These are phyloP conservation scores for Geosmithia flava DNA, from an alignment of 2,329 filamentous ascomycete species.

Conservation along the genomic window DNA sequence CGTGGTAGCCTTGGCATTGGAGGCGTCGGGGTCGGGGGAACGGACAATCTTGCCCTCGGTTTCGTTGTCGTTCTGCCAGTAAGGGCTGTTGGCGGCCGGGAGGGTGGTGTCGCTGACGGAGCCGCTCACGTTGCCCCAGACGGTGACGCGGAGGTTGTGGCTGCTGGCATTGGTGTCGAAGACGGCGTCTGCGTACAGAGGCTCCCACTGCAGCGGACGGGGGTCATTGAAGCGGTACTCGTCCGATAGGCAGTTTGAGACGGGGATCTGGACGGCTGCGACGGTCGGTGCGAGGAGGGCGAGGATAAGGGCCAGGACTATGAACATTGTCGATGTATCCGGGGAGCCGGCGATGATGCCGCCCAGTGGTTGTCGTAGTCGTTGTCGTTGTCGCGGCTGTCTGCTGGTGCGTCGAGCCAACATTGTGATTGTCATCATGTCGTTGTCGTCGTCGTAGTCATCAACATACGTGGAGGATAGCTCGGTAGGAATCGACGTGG, in stretches of 20 bases:
- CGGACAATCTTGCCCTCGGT: conserved; percentile 68
- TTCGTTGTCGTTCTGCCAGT: conserved; percentile 48
- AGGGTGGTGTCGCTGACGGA: conserved; percentile 43
- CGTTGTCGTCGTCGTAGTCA: neutral
- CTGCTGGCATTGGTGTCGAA: conserved; percentile 51
- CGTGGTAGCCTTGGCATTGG: conserved; percentile 54
- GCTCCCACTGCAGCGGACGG: conserved; percentile 64
- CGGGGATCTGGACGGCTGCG: conserved; percentile 57
- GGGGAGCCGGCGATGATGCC: neutral
- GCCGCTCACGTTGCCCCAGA: conserved; percentile 88
- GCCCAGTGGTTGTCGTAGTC: neutral
- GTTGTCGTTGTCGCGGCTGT: neutral
- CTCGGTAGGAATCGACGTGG: neutral
- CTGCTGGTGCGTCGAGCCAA: neutral
- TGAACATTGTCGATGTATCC: neutral
- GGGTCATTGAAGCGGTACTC: conserved; percentile 44
- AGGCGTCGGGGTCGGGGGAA: conserved; percentile 31
- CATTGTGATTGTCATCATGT: neutral
- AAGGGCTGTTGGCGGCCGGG: conserved; percentile 44
- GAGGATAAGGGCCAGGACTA: conserved; percentile 16
- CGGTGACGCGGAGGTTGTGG: conserved; percentile 61
- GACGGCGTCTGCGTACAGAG: conserved; percentile 58
- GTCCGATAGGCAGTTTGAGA: conserved; percentile 70
- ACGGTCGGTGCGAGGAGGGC: conserved; percentile 23
- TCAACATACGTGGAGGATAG: neutral